phyloP scores from a whole-genome alignment of 345 rosid species.

The Sonneratia alba region DNA sequence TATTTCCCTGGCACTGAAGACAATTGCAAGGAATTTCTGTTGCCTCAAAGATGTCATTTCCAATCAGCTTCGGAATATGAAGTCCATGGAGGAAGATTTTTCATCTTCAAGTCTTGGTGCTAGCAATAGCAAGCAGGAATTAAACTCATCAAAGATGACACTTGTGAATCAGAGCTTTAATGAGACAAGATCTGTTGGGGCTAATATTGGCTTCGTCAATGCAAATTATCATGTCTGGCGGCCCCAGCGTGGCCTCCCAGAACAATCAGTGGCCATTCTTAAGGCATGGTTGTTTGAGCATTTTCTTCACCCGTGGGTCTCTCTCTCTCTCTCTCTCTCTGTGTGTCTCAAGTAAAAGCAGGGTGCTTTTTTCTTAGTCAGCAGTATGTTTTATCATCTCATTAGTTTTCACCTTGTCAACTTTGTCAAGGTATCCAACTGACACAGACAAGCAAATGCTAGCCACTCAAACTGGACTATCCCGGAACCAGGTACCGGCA shows the following conservation, averaged over 20 bases:
- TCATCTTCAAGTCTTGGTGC: constrained; percentile 16
- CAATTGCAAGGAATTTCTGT: constrained; percentile 35
- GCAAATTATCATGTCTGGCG: constrained; percentile 50
- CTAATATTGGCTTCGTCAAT: constrained; percentile 29
- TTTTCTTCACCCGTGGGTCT: constrained; percentile 64
- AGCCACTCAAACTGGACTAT: constrained; percentile 9
- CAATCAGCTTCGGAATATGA: constrained; percentile 31
- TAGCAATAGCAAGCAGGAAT: not conserved
- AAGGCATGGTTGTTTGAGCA: constrained; percentile 64
- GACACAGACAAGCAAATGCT: constrained; percentile 10
- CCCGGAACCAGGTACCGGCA: constrained; percentile 9
- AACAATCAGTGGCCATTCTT: constrained; percentile 46
- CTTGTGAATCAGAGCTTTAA: constrained; percentile 23
- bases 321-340: not conserved
- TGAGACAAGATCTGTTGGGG: constrained; percentile 24
- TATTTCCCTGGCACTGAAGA: constrained; percentile 34
- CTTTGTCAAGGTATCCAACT: constrained; percentile 3
- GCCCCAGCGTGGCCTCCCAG: constrained; percentile 65
- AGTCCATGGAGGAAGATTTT: constrained; percentile 29
- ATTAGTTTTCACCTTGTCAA: not conserved
- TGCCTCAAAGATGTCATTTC: constrained; percentile 31
- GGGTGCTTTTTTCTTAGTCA: not conserved
- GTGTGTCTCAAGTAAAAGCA: not conserved
- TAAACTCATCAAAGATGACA: not conserved
- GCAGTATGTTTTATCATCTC: not conserved